phyloP scores from a whole-genome alignment of 179 eudicot species.

The Sideroxylon spinosum region DNA sequence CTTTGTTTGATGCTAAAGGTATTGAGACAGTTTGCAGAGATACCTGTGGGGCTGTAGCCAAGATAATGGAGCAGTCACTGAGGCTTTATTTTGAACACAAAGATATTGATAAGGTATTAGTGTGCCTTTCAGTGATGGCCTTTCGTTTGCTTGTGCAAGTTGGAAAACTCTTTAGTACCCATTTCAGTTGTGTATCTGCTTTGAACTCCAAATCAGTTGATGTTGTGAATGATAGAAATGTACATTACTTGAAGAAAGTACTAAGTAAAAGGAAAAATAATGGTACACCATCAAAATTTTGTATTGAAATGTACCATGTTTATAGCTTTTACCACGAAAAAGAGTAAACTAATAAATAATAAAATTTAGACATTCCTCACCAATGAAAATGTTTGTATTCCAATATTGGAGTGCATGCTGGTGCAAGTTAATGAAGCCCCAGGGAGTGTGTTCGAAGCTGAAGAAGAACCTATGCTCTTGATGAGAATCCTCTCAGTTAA shows the following conservation, averaged over 20 bases:
- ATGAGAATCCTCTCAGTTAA: not conserved
- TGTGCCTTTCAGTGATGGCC: not conserved
- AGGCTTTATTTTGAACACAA: conserved; percentile 61
- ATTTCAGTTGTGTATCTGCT: not conserved
- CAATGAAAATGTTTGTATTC: not conserved
- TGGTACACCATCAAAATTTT: not conserved
- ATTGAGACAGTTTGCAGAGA: conserved; percentile 96
- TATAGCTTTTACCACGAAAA: not conserved
- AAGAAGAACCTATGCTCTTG: not conserved
- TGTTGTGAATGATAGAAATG: not conserved
- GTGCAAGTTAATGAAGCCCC: not conserved
- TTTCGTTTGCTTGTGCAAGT: not conserved
- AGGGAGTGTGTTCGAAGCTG: too few relatives aligned
- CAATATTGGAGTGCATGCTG: not conserved
- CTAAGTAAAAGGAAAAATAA: not conserved
- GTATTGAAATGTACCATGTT: not conserved
- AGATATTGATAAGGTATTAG: conserved; percentile 56
- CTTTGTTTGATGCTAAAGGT: conserved; percentile 92
- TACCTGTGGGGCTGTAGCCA: conserved; percentile 90
- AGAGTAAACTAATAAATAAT: not conserved
- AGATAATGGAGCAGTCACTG: conserved; percentile 82
- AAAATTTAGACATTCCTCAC: not conserved
- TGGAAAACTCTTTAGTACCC: not conserved
- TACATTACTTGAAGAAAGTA: not conserved
- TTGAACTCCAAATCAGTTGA: not conserved